Percentiles rank a stretch among this genome's conserved stretches.
Evolutionary conservation across 768 basidiomycete genomes (phyloP).

Genomic region (Suillus occidentalis): DNA sequence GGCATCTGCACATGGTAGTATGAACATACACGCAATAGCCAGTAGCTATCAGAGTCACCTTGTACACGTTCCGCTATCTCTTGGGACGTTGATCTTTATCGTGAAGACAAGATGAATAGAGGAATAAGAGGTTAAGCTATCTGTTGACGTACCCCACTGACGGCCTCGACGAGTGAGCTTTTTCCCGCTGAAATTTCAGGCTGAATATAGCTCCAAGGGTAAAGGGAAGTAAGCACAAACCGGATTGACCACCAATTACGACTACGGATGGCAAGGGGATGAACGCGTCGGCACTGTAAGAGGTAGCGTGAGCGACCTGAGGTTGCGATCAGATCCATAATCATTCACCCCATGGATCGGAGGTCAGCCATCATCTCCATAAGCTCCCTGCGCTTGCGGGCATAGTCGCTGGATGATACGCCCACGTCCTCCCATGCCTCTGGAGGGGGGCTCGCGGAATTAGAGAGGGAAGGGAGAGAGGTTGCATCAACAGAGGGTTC

Average conservation of each 20-base stretch:
- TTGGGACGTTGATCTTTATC: background rate
- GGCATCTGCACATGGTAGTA: constrained; percentile 22
- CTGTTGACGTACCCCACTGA: background rate
- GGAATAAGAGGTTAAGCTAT: background rate
- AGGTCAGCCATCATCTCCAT: constrained; percentile 40
- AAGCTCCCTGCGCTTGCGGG: constrained; percentile 38
- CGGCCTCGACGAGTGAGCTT: constrained; percentile 41
- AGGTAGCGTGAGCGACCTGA: background rate
- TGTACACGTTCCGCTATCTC: constrained; percentile 37
- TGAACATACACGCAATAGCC: background rate
- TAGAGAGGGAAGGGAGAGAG: background rate
- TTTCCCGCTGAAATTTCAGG: constrained; percentile 39
- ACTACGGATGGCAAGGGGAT: constrained; percentile 50
- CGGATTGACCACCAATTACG: constrained; percentile 55
- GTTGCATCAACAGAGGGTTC: background rate
- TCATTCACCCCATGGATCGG: constrained; percentile 33
- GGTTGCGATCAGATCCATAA: background rate
- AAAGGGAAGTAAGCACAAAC: constrained; percentile 20
- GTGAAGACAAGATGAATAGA: background rate
- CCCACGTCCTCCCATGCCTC: constrained; percentile 10
- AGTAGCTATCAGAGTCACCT: background rate
- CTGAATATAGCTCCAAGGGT: background rate
- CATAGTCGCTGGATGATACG: constrained; percentile 39
- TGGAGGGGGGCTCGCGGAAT: background rate
- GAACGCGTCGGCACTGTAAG: constrained; percentile 40